A percentile compares a stretch with the other conserved stretches of the same genome.
Evolutionary conservation across 2,329 filamentous ascomycete species (phyloP).

Genomic region (Monilinia polystroma): DNA sequence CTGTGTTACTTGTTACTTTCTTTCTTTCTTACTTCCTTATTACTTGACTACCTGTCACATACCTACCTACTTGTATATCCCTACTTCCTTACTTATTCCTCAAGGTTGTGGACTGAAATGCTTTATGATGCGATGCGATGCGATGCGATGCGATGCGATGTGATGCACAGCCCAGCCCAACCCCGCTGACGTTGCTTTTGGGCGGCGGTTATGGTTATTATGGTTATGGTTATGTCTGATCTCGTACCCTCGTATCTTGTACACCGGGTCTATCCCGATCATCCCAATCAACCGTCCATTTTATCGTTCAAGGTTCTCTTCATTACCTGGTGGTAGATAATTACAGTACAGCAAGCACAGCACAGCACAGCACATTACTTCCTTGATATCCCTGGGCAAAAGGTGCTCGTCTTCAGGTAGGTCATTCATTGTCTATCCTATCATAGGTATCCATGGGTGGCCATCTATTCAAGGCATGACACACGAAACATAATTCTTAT

Average conservation of each 20-base stretch:
- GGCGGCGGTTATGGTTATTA: too few species aligned
- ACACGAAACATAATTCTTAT: background rate
- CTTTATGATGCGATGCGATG: too few species aligned
- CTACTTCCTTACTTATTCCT: too few species aligned
- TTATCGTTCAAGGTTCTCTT: background rate
- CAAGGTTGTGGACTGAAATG: too few species aligned
- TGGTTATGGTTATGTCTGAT: background rate
- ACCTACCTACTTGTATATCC: too few species aligned
- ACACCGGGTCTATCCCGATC: background rate
- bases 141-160: background rate
- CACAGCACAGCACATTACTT: background rate
- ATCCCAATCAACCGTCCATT: background rate
- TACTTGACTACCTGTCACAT: too few species aligned
- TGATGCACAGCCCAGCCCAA: constrained; percentile 5
- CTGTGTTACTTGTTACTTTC: too few species aligned
- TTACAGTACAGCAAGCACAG: background rate
- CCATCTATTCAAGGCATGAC: background rate
- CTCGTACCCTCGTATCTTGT: background rate
- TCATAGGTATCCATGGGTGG: too few species aligned
- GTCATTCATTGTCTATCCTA: background rate
- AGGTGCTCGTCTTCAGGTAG: background rate
- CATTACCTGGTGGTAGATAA: too few species aligned
- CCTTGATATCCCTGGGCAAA: background rate
- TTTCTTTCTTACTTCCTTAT: too few species aligned
- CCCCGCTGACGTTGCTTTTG: constrained; percentile 13